These are phyloP conservation scores for Corymbia calophylla DNA, from an alignment of 441 rosid genomes.

Conservation along the genomic window DNA sequence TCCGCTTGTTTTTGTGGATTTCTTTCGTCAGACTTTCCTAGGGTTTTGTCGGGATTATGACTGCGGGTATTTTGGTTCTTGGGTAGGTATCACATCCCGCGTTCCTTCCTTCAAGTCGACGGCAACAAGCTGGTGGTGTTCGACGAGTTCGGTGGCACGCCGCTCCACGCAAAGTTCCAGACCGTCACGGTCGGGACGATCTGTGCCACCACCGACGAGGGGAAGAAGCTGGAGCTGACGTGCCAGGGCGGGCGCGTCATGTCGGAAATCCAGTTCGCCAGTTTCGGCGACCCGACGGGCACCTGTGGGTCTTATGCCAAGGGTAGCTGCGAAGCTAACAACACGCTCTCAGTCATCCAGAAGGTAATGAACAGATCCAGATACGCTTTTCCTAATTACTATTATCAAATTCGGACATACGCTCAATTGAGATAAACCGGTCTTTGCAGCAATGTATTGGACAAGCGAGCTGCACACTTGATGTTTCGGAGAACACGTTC, in stretches of 20 bases:
- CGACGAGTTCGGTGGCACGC: slow-evolving; percentile 42
- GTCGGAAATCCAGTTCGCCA: slow-evolving; percentile 30
- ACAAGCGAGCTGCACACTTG: slow-evolving; percentile 2
- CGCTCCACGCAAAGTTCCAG: slow-evolving; percentile 19
- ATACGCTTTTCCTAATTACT: not conserved
- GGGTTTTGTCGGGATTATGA: not conserved
- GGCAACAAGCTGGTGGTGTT: slow-evolving; percentile 23
- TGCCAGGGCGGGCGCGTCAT: slow-evolving; percentile 21
- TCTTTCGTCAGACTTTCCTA: not conserved
- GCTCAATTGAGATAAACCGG: not conserved
- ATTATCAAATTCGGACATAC: not conserved
- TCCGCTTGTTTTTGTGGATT: not conserved
- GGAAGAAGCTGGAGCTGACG: slow-evolving; percentile 21
- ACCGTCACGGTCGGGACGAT: slow-evolving; percentile 28
- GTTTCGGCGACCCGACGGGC: slow-evolving; percentile 35
- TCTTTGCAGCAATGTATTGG: slow-evolving; percentile 9
- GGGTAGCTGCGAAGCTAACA: slow-evolving; percentile 12
- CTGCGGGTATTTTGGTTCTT: not conserved
- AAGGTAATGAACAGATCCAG: not conserved
- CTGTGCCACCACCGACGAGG: slow-evolving; percentile 26
- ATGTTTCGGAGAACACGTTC: slow-evolving; percentile 5
- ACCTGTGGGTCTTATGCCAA: slow-evolving; percentile 5
- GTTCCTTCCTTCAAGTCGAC: slow-evolving; percentile 19
- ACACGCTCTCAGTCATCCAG: not conserved
- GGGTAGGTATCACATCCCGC: slow-evolving; percentile 40